These are phyloP conservation scores for Eucalyptus tenuipes DNA, from an alignment of 345 rosid genomes.

Conservation along the genomic window DNA sequence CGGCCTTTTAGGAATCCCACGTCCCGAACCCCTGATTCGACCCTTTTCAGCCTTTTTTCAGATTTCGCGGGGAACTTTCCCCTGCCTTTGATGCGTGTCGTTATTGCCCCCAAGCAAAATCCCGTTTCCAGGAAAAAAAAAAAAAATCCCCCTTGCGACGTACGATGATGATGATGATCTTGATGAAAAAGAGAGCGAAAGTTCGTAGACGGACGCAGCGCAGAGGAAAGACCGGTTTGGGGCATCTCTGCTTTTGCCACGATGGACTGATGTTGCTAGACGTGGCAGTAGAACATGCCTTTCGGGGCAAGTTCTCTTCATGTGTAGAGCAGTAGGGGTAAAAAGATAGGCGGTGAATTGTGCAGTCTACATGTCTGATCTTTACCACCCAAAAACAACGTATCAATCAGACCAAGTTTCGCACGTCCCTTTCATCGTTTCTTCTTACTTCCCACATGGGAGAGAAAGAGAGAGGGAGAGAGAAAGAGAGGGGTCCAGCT, in stretches of 20 bases:
- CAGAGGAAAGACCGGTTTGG: neutral
- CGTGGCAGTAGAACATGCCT: neutral
- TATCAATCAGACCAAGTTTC: neutral
- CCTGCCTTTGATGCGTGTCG: neutral
- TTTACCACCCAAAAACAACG: neutral
- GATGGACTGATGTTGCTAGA: neutral
- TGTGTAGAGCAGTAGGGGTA: neutral
- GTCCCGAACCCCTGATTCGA: neutral
- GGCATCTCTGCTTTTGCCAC: neutral
- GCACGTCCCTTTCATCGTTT: neutral
- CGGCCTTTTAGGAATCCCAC: neutral
- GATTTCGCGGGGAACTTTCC: neutral
- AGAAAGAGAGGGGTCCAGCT: slow-evolving; percentile 31
- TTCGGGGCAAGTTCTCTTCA: neutral
- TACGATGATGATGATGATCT: neutral
- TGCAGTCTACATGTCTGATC: neutral
- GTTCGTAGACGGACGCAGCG: neutral
- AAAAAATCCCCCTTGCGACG: neutral
- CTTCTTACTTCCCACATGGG: neutral
- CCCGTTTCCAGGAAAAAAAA: neutral
- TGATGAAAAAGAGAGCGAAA: neutral
- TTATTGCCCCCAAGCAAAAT: neutral
- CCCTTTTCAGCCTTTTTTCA: neutral
- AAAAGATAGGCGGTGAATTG: neutral
- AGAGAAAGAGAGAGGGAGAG: neutral